These are phyloP conservation scores for Chaetoscypha palmicola DNA, from an alignment of 2,329 filamentous ascomycete species.

Conservation along the genomic window DNA sequence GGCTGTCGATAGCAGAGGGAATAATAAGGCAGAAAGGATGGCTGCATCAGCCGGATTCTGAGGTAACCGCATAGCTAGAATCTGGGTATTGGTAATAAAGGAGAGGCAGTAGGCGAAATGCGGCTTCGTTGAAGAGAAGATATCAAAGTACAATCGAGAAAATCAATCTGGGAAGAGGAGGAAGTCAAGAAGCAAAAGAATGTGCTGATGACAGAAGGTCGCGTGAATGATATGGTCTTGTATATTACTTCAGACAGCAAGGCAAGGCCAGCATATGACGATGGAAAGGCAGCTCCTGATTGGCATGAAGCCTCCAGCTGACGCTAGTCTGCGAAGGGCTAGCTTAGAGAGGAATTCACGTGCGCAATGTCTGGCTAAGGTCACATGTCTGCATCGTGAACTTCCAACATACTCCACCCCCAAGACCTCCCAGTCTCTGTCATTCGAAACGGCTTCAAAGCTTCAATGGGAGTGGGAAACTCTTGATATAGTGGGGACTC, in stretches of 20 bases:
- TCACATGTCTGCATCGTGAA: no score
- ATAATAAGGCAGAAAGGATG: slow-evolving; percentile 24
- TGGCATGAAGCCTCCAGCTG: neutral
- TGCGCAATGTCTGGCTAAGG: no score
- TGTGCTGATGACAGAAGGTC: neutral
- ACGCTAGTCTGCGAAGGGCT: no score
- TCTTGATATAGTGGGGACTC: no score
- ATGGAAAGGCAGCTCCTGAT: neutral
- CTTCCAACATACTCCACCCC: no score
- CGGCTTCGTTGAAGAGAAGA: neutral
- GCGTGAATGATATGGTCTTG: neutral
- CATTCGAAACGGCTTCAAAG: no score
- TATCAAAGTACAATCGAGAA: neutral
- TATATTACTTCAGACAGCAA: neutral
- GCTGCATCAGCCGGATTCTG: slow-evolving; percentile 20
- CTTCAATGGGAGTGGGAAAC: no score
- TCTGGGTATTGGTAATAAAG: slow-evolving; percentile 2
- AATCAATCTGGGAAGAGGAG: neutral
- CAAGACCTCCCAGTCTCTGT: no score
- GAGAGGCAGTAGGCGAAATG: neutral
- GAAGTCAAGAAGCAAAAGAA: slow-evolving; percentile 1
- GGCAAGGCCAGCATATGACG: neutral
- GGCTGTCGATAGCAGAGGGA: slow-evolving; percentile 24
- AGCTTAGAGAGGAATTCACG: no score
- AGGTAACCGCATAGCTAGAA: slow-evolving; percentile 23